Conservation (phyloP, 495 filamentous ascomycete species). For the Lophiostoma macrostomum region DNA sequence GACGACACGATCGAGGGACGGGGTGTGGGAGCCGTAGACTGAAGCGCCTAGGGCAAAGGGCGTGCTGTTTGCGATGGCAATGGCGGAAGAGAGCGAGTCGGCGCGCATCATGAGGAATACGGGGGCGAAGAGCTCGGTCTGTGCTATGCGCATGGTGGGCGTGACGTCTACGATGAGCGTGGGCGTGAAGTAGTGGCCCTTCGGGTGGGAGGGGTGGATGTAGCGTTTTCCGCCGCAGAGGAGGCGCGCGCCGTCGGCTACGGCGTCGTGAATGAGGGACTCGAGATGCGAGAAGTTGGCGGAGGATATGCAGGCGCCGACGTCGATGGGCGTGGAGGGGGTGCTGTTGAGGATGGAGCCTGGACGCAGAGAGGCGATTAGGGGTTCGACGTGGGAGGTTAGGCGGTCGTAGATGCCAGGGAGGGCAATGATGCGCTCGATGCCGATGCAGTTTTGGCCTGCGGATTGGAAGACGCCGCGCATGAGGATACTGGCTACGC, state of each 20-base stretch:
- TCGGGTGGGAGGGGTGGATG: slow-evolving; percentile 63
- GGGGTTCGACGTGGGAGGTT: slow-evolving; percentile 63
- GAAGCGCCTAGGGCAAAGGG: slow-evolving; percentile 40
- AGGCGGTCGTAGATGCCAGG: slow-evolving; percentile 71
- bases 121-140: slow-evolving; percentile 88
- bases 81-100: slow-evolving; percentile 44
- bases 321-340: slow-evolving; percentile 58
- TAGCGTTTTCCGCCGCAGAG: slow-evolving; percentile 74
- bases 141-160: slow-evolving; percentile 65
- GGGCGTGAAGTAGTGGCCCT: slow-evolving; percentile 87
- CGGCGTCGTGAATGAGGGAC: slow-evolving; percentile 69
- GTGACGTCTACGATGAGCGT: slow-evolving; percentile 84
- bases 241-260: slow-evolving; percentile 72
- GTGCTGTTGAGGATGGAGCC: slow-evolving; percentile 60
- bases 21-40: slow-evolving; percentile 66
- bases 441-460: slow-evolving; percentile 98
- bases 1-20: slow-evolving; percentile 58
- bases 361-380: slow-evolving; percentile 68
- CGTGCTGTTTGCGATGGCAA: slow-evolving; percentile 39
- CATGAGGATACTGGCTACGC: slow-evolving; percentile 76
- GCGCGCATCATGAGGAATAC: slow-evolving; percentile 81
- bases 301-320: slow-evolving; percentile 86
- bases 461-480: slow-evolving; percentile 91
- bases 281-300: slow-evolving; percentile 58
- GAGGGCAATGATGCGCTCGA: slow-evolving; percentile 85